These are phyloP conservation scores for Lepidium campestre DNA, from an alignment of 441 rosid genomes.

Conservation along the genomic window DNA sequence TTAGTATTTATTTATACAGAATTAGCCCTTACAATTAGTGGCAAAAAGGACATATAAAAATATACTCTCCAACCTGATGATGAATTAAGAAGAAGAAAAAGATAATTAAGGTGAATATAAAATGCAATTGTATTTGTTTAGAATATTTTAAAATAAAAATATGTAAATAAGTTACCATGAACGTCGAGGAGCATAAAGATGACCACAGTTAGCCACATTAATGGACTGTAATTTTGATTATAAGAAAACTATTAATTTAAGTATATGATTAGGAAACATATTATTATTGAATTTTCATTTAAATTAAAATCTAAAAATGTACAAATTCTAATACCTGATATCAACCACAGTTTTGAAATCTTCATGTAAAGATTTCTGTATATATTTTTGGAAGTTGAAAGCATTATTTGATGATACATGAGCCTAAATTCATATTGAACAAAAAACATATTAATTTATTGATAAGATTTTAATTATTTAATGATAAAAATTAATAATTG, in stretches of 20 bases:
- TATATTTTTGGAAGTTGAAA: slow-evolving; percentile 25
- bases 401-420: slow-evolving; percentile 21
- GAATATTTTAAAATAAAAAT: neutral
- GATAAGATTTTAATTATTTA: neutral
- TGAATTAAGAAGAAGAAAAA: neutral
- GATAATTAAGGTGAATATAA: neutral
- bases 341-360: slow-evolving; percentile 27
- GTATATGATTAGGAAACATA: neutral
- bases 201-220: slow-evolving; percentile 23
- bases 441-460: neutral
- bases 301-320: neutral
- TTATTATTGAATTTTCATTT: neutral
- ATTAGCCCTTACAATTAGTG: slow-evolving; percentile 40
- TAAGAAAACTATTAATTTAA: neutral
- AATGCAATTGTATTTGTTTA: neutral
- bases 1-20: neutral
- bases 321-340: neutral
- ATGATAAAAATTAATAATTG: neutral
- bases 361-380: slow-evolving; percentile 28
- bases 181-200: slow-evolving; percentile 44
- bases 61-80: slow-evolving; percentile 54
- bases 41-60: slow-evolving; percentile 62
- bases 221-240: slow-evolving; percentile 6
- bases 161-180: slow-evolving; percentile 33
- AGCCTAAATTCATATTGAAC: neutral